A percentile compares a stretch with the other conserved stretches of the same genome.
phyloP scores from a whole-genome alignment of 2,329 filamentous ascomycete species.

The Cytospora mali region DNA sequence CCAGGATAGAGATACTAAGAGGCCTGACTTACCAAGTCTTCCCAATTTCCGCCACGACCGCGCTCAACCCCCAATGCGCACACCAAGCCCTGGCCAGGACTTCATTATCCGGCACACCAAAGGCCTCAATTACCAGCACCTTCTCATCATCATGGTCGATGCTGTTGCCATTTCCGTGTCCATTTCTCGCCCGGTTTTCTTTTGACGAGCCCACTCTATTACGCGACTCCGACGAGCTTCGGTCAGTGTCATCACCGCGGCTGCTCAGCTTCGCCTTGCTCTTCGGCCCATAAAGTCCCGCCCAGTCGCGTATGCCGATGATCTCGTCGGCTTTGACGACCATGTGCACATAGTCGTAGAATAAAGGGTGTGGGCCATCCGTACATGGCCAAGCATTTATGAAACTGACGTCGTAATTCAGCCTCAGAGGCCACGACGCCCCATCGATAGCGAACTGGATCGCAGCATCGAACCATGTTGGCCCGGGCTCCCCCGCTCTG shows the following conservation, averaged over 20 bases:
- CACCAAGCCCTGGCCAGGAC: constrained; percentile 78
- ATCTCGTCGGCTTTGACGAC: constrained; percentile 65
- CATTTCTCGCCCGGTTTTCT: constrained; percentile 7
- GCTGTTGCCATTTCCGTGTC: constrained; percentile 17
- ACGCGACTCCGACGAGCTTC: constrained; percentile 21
- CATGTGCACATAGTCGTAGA: constrained; percentile 69
- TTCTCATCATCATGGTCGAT: constrained; percentile 52
- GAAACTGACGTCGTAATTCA: constrained; percentile 68
- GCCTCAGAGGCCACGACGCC: constrained; percentile 63
- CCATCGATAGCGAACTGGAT: constrained; percentile 67
- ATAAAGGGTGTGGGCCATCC: constrained; percentile 67
- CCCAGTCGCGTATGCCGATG: constrained; percentile 69
- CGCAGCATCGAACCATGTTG: constrained; percentile 60
- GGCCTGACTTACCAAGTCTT: constrained; percentile 62
- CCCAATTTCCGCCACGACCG: constrained; percentile 68
- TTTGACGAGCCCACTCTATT: constrained; percentile 27
- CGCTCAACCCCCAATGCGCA: constrained; percentile 72
- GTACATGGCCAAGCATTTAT: constrained; percentile 67
- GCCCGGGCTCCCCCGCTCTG: constrained; percentile 32
- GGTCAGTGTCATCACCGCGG: constrained; percentile 4
- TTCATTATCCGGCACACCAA: constrained; percentile 74
- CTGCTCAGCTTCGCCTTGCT: constrained; percentile 21
- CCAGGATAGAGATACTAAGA: neutral
- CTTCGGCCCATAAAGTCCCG: constrained; percentile 44
- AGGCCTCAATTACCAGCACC: constrained; percentile 72